These are phyloP conservation scores for Pyrenochaeta sp. DNA, from an alignment of 2,329 filamentous ascomycete species.

Conservation along the genomic window DNA sequence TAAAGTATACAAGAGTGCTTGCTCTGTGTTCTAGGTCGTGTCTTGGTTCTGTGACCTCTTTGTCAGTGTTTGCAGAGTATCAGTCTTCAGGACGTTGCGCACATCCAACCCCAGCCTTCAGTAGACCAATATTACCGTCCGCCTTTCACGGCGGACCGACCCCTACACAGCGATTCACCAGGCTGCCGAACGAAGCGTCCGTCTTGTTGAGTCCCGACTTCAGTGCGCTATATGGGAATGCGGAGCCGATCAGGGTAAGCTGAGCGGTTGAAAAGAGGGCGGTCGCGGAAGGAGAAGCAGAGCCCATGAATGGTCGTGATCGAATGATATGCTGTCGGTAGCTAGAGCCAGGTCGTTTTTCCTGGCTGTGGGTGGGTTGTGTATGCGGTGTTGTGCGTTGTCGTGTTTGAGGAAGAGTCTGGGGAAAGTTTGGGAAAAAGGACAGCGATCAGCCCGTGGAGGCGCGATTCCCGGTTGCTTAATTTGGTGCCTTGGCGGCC, in stretches of 20 bases:
- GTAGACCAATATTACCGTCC: constrained; percentile 57
- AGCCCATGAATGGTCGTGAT: constrained; percentile 56
- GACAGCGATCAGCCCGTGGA: constrained; percentile 25
- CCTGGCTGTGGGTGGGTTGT: constrained; percentile 33
- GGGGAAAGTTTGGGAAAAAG: constrained; percentile 14
- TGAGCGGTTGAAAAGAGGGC: constrained; percentile 39
- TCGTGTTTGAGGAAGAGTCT: constrained; percentile 24
- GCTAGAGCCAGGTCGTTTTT: constrained; percentile 39
- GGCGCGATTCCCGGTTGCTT: constrained; percentile 28
- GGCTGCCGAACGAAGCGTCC: constrained; percentile 58
- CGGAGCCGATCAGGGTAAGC: constrained; percentile 46
- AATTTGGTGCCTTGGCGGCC: constrained; percentile 31
- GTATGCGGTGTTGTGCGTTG: constrained; percentile 21
- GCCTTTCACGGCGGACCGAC: constrained; percentile 62
- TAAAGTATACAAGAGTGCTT: constrained; percentile 15
- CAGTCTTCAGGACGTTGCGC: constrained; percentile 19
- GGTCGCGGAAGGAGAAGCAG: constrained; percentile 47
- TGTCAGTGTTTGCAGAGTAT: constrained; percentile 31
- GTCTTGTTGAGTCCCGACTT: constrained; percentile 49
- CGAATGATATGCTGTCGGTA: constrained; percentile 26
- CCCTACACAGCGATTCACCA: constrained; percentile 56
- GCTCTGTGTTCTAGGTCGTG: constrained; percentile 13
- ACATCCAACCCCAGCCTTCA: constrained; percentile 33
- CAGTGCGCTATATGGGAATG: constrained; percentile 44
- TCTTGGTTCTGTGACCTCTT: constrained; percentile 31